Conservation (phyloP, 1,284 basidiomycete species). For the Rhodotorula sp. region DNA sequence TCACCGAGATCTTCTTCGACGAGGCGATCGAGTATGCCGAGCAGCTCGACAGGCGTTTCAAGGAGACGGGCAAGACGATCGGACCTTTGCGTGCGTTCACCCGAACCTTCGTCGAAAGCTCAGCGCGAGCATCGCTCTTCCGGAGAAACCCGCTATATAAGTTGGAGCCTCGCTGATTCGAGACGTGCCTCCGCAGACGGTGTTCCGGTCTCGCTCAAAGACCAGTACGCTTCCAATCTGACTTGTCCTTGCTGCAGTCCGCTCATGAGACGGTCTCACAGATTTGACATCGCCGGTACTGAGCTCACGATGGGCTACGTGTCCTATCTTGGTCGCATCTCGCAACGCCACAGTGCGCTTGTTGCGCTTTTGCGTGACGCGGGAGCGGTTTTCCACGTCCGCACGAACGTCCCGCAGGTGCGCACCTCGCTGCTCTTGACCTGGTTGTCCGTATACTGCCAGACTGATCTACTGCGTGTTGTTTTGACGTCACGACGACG, state of each 20-base stretch:
- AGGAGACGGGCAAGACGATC: constrained; percentile 51
- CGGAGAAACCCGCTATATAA: too few relatives aligned
- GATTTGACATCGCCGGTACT: constrained; percentile 38
- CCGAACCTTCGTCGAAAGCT: not conserved
- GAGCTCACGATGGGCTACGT: constrained; percentile 22
- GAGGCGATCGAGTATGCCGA: constrained; percentile 62
- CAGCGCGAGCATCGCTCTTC: not conserved
- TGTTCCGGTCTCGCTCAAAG: constrained; percentile 60
- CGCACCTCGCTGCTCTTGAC: not conserved
- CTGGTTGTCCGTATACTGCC: not conserved
- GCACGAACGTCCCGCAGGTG: constrained; percentile 27
- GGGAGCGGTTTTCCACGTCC: constrained; percentile 19
- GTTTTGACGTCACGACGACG: too few relatives aligned
- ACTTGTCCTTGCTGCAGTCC: too few relatives aligned
- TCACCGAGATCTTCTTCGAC: constrained; percentile 45
- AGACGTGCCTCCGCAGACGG: constrained; percentile 42
- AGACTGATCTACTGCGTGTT: too few relatives aligned
- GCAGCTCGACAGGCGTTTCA: constrained; percentile 62
- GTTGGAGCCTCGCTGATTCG: not conserved
- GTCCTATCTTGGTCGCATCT: constrained; percentile 15
- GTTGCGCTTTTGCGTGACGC: constrained; percentile 8
- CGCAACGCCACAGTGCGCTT: constrained; percentile 4
- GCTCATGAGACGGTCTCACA: too few relatives aligned
- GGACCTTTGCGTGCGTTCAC: constrained; percentile 52
- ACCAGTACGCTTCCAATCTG: constrained; percentile 49